These are phyloP conservation scores for Boechera retrofracta DNA, from an alignment of 345 rosid genomes.

Conservation along the genomic window DNA sequence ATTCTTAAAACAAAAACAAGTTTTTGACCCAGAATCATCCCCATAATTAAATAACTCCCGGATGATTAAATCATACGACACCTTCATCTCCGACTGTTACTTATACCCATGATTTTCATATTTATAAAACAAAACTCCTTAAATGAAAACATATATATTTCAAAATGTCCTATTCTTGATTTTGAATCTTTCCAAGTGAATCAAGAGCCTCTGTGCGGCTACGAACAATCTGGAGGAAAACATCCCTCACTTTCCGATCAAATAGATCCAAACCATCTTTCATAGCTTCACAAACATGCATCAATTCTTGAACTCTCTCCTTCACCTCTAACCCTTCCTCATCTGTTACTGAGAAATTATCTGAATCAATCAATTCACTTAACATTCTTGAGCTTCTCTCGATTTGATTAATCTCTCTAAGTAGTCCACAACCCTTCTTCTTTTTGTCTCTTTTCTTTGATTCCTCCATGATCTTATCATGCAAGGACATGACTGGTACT, in stretches of 20 bases:
- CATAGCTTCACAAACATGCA: constrained; percentile 49
- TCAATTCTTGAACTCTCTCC: constrained; percentile 60
- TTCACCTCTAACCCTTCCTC: constrained; percentile 61
- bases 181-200: constrained; percentile 53
- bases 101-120: not conserved
- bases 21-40: not conserved
- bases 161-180: constrained; percentile 22
- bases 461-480: constrained; percentile 72
- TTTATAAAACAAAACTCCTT: not conserved
- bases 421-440: constrained; percentile 67
- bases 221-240: constrained; percentile 78
- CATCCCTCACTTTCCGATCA: constrained; percentile 82
- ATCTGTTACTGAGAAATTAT: constrained; percentile 59
- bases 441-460: constrained; percentile 66
- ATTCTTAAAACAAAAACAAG: too few relatives aligned
- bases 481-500: constrained; percentile 56
- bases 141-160: not conserved
- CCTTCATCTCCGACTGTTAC: not conserved
- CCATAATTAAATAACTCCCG: not conserved
- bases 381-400: constrained; percentile 61
- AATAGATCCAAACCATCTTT: constrained; percentile 72
- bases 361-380: constrained; percentile 66
- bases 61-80: not conserved
- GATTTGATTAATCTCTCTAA: constrained; percentile 79
- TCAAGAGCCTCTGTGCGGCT: constrained; percentile 86